phyloP scores from a whole-genome alignment of 78 protist species.

The Dictyostelium purpureum region DNA sequence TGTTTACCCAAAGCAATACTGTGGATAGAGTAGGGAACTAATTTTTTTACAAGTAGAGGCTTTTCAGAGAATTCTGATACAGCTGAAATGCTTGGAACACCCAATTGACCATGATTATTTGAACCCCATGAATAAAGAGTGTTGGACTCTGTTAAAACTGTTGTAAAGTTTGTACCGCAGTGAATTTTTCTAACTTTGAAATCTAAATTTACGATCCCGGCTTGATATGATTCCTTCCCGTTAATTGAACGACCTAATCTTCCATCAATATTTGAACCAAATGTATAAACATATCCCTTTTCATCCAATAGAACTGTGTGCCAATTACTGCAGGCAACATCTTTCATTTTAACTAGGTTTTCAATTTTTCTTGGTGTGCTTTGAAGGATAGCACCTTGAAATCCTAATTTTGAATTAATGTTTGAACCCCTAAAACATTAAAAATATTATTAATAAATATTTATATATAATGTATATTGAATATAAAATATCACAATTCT shows the following conservation, averaged over 20 bases:
- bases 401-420: not conserved
- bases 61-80: not conserved
- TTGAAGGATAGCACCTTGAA: too few relatives aligned
- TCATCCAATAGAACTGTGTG: not conserved
- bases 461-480: too few relatives aligned
- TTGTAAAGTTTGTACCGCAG: constrained; percentile 37
- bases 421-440: not conserved
- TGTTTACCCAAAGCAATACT: constrained; percentile 31
- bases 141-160: not conserved
- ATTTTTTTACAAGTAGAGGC: not conserved
- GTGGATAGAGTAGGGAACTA: constrained; percentile 26
- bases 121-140: constrained; percentile 14
- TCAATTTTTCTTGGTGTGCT: not conserved
- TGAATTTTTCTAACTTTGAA: constrained; percentile 20
- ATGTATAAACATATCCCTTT: constrained; percentile 30
- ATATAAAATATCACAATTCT: not conserved
- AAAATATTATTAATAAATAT: too few relatives aligned
- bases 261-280: constrained; percentile 21
- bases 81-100: not conserved
- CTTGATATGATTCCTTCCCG: not conserved
- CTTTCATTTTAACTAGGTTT: not conserved
- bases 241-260: constrained; percentile 2
- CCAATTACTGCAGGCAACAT: constrained; percentile 36
- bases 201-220: not conserved
- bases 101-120: not conserved